Conservation (phyloP, 1,139 yeast species). For the Dujonia santamariae region DNA sequence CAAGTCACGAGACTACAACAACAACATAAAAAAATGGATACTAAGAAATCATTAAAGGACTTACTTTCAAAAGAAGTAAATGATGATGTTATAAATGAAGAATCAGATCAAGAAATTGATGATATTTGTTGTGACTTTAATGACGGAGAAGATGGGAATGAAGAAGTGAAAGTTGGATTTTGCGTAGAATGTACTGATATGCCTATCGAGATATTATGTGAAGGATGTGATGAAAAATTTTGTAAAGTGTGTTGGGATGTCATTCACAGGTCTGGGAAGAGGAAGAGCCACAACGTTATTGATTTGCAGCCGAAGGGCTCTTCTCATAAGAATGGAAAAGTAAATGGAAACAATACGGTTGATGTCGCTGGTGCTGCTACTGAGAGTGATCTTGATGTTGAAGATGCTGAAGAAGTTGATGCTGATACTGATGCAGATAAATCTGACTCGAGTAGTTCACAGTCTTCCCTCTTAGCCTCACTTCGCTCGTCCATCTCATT, state of each 20-base stretch:
- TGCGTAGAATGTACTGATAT: conserved; percentile 72
- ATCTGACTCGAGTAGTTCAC: conserved; percentile 10
- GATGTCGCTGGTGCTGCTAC: background rate
- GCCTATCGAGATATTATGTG: conserved; percentile 58
- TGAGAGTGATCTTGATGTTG: background rate
- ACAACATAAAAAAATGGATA: conserved; percentile 3
- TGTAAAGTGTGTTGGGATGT: conserved; percentile 66
- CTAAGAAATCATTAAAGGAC: conserved; percentile 5
- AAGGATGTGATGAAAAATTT: conserved; percentile 58
- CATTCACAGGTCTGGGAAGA: conserved; percentile 63
- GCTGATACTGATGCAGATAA: conserved; percentile 15
- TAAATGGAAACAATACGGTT: conserved; percentile 8
- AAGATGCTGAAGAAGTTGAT: conserved; percentile 3
- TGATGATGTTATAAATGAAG: background rate
- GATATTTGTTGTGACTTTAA: conserved; percentile 5
- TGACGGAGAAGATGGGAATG: conserved; percentile 2
- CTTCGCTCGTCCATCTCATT: conserved; percentile 24
- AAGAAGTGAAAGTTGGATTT: conserved; percentile 13
- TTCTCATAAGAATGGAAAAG: no score
- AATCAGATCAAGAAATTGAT: conserved; percentile 2
- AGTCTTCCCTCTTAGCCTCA: conserved; percentile 1
- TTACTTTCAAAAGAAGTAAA: conserved; percentile 1
- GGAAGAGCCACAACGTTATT: conserved; percentile 34
- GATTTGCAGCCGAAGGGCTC: background rate
- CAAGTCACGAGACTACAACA: no score